Conservation (phyloP, 2,329 filamentous ascomycete genomes). For the Aspergillus niger region DNA sequence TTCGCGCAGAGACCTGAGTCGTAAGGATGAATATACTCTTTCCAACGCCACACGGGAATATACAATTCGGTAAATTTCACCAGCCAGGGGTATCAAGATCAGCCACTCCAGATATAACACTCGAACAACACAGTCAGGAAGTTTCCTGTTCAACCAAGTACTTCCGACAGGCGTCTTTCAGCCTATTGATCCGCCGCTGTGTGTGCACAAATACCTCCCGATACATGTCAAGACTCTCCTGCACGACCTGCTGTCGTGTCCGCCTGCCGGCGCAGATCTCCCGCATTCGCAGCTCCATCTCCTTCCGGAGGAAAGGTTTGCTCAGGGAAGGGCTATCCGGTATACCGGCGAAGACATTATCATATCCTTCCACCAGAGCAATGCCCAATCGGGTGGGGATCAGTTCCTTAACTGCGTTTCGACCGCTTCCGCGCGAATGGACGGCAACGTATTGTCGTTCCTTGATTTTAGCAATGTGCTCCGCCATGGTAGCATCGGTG, state of each 20-base stretch:
- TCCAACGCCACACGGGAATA: background rate
- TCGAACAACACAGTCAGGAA: constrained; percentile 16
- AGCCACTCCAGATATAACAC: background rate
- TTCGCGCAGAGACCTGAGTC: too few relatives aligned
- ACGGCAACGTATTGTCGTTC: constrained; percentile 81
- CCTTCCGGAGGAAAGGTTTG: constrained; percentile 93
- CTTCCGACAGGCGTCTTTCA: constrained; percentile 61
- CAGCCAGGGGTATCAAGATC: constrained; percentile 10
- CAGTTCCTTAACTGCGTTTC: constrained; percentile 71
- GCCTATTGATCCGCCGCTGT: constrained; percentile 68
- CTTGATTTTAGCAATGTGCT: constrained; percentile 96
- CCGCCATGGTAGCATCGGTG: constrained; percentile 98
- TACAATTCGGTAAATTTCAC: background rate
- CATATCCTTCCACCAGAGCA: constrained; percentile 90
- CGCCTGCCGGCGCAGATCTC: constrained; percentile 88
- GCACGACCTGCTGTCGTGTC: constrained; percentile 72
- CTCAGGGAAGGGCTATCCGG: constrained; percentile 66
- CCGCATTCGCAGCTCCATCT: constrained; percentile 98
- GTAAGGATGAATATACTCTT: background rate
- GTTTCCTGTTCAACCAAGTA: constrained; percentile 51
- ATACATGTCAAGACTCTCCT: constrained; percentile 84
- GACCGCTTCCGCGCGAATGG: constrained; percentile 53
- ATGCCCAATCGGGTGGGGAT: constrained; percentile 90
- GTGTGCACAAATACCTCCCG: constrained; percentile 82
- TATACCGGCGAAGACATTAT: constrained; percentile 88